Evolutionary conservation across 768 basidiomycete genomes (phyloP).

Genomic region (Pisolithus orientalis): DNA sequence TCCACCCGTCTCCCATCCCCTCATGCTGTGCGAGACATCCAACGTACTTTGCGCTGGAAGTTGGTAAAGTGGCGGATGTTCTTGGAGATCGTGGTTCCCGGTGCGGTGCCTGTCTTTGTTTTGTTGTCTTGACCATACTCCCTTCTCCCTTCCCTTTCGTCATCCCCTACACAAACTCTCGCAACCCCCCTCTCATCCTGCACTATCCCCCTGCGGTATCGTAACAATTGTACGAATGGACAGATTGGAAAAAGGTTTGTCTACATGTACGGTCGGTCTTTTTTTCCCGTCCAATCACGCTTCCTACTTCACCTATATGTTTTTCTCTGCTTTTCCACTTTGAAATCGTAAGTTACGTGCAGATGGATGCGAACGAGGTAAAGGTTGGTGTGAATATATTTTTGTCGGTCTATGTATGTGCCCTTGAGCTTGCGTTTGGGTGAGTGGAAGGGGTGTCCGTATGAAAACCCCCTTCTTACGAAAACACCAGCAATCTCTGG

Average conservation of each 20-base stretch:
- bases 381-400: slow-evolving; percentile 9
- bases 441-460: neutral
- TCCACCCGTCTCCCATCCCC: slow-evolving; percentile 1
- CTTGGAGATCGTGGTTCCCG: neutral
- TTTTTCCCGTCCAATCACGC: slow-evolving; percentile 6
- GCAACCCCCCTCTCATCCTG: no score
- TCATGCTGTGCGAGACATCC: neutral
- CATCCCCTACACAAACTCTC: slow-evolving; percentile 20
- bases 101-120: neutral
- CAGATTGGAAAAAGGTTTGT: slow-evolving; percentile 3
- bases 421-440: neutral
- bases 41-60: neutral
- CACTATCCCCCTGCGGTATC: slow-evolving; percentile 1
- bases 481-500: no score
- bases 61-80: neutral
- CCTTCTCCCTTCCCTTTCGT: neutral
- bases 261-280: slow-evolving; percentile 24
- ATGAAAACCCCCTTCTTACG: neutral
- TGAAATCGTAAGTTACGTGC: neutral
- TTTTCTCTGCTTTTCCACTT: neutral
- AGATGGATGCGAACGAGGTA: neutral
- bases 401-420: neutral
- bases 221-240: slow-evolving; percentile 17
- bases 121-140: neutral
- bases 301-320: neutral